Percentiles rank a stretch among this genome's conserved stretches.
Conservation (phyloP, 2,329 filamentous ascomycete species). For the Ophiostoma sp. region DNA sequence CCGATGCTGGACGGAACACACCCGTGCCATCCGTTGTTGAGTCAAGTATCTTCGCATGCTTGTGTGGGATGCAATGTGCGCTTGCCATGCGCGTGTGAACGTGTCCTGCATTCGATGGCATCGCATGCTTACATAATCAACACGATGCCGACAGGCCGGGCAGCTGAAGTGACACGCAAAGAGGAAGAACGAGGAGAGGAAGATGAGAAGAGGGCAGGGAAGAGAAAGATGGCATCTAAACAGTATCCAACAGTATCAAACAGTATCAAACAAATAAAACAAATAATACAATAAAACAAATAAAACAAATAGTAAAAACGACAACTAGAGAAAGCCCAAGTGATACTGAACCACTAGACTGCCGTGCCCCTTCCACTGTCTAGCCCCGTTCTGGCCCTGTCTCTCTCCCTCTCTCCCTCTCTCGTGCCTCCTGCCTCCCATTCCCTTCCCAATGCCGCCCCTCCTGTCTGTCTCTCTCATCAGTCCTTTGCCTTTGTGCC, state of each 20-base stretch:
- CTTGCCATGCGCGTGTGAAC: background rate
- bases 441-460: background rate
- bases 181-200: background rate
- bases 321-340: too few relatives aligned
- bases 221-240: too few relatives aligned
- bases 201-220: too few relatives aligned
- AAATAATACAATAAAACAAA: too few relatives aligned
- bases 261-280: too few relatives aligned
- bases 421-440: background rate
- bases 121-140: background rate
- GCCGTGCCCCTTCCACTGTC: too few relatives aligned
- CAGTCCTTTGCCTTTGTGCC: slow-evolving; percentile 7
- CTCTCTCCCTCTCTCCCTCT: background rate
- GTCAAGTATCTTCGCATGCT: background rate
- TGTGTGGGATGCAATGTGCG: too few relatives aligned
- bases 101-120: too few relatives aligned
- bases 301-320: too few relatives aligned
- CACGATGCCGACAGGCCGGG: background rate
- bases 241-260: too few relatives aligned
- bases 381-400: too few relatives aligned
- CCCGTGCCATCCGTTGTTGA: background rate
- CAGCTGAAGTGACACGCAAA: slow-evolving; percentile 7
- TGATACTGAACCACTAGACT: too few relatives aligned
- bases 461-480: background rate
- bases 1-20: slow-evolving; percentile 6